A percentile compares a stretch with the other conserved stretches of the same genome.
phyloP scores from a whole-genome alignment of 2,329 filamentous ascomycete genomes.

The Claviceps capensis region DNA sequence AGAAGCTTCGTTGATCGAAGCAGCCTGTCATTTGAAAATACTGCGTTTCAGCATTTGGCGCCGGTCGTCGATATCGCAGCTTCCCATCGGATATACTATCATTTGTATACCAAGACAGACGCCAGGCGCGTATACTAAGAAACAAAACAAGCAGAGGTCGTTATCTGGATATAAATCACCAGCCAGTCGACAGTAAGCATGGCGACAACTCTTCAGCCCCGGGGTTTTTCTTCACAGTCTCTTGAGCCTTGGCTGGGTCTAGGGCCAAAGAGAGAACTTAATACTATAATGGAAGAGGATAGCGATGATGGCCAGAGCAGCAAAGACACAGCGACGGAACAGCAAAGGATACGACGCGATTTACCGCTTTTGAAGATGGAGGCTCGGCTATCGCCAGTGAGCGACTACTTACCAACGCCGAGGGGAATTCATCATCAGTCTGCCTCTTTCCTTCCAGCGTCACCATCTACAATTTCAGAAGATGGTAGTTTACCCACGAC shows the following conservation, averaged over 20 bases:
- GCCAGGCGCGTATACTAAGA: background rate
- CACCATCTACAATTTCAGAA: slow-evolving; percentile 40
- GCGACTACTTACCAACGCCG: slow-evolving; percentile 60
- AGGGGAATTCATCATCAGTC: slow-evolving; percentile 51
- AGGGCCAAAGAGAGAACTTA: slow-evolving; percentile 40
- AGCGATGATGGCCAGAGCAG: slow-evolving; percentile 23
- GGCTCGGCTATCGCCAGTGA: slow-evolving; percentile 45
- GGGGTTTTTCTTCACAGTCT: slow-evolving; percentile 24
- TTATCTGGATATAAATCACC: slow-evolving; percentile 18
- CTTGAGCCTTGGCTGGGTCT: slow-evolving; percentile 42
- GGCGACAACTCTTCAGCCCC: slow-evolving; percentile 24
- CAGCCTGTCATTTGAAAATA: slow-evolving; percentile 24
- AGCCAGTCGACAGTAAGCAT: slow-evolving; percentile 20
- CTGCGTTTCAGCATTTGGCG: slow-evolving; percentile 15
- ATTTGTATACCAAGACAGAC: background rate
- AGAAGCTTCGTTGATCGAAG: slow-evolving; percentile 31
- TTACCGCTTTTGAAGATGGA: slow-evolving; percentile 36
- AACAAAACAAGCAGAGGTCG: background rate
- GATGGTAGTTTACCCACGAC: slow-evolving; percentile 40
- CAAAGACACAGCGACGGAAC: slow-evolving; percentile 9
- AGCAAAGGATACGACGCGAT: slow-evolving; percentile 16
- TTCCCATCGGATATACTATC: slow-evolving; percentile 7
- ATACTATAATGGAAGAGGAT: slow-evolving; percentile 52
- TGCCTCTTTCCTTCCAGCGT: slow-evolving; percentile 47
- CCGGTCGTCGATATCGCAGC: slow-evolving; percentile 20